Base-by-base conservation (phyloP, 352 stramenopile genomes). In the Globisporangium orthogonon region DNA sequence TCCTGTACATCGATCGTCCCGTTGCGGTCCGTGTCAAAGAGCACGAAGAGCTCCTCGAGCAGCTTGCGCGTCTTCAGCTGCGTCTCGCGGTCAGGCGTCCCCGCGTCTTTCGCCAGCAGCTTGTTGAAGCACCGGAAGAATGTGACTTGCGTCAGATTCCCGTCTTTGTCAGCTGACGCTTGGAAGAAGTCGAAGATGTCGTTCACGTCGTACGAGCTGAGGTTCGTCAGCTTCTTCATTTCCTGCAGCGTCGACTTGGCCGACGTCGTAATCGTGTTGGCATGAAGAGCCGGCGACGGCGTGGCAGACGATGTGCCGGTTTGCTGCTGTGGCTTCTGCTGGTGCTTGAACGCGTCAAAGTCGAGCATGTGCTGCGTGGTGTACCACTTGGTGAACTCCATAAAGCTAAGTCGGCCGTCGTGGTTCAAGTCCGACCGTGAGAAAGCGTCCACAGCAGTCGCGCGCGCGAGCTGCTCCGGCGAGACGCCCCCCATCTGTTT, bases 111-210 rank as follows among this genome's bases (percentile, higher is more conserved):
- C 18, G 74, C 77, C 41, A 91, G 60, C 11, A 94, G 56, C 57
- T 92, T 94, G 54, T 89, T 88, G 45, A 95, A 95, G 54, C 84
- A 94, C 0, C 76, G 76, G 50, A 91, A 89, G 58, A 94, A 95
- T 44, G 83, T 62, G 11, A 68, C 60, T 47, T 88, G 81, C 1
- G 73, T 76, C 5, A 95, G 47, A 45, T 75, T 84, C n/a, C 81
- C 81, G 11, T 81, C 52, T 6, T 58, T 46, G 48, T 91, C 79
- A 1, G 86, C 77, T 0, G 76, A 89, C 15, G 81, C 70, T 65
- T 81, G 67, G 55, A 95, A 95, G 54, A 91, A 92, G 61, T 91
- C 78, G 50, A 94, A 88, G 58, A 95, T 89, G 56, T 95, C 86
- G 58, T 90, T 88, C 23, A 93, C 78, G 15, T 92, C 83, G 57